Conservation (phyloP, 139 green algal genomes). For the Medakamo hakoo region DNA sequence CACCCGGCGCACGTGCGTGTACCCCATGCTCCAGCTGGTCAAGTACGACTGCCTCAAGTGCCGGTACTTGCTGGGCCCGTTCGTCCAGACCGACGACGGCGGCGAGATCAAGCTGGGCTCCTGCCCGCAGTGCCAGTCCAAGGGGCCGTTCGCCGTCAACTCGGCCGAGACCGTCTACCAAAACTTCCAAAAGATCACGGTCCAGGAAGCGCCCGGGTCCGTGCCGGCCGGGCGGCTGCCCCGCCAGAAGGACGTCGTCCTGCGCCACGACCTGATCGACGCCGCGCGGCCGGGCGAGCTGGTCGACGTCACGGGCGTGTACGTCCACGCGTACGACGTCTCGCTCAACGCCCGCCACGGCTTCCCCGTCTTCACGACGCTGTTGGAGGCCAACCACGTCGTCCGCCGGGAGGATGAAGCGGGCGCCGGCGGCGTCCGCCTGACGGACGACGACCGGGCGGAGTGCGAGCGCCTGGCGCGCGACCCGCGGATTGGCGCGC, state of each 20-base stretch:
- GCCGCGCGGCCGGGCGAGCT: conserved; percentile 80
- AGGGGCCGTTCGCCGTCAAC: conserved; percentile 84
- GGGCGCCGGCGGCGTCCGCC: conserved; percentile 18
- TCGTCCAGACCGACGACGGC: conserved; percentile 44
- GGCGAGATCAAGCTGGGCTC: conserved; percentile 54
- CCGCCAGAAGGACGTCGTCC: conserved; percentile 89
- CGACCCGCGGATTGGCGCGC: conserved; percentile 63
- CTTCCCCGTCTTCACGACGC: conserved; percentile 82
- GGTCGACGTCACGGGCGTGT: conserved; percentile 86
- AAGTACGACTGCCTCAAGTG: conserved; percentile 85
- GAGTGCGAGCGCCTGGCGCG: conserved; percentile 55
- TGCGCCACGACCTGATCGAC: conserved; percentile 95
- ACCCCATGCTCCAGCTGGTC: conserved; percentile 86
- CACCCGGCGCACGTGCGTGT: conserved; percentile 87
- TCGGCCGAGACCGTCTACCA: conserved; percentile 82
- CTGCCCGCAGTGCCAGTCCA: conserved; percentile 74
- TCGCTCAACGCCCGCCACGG: conserved; percentile 72
- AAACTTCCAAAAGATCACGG: conserved; percentile 97
- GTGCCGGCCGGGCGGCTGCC: conserved; percentile 87
- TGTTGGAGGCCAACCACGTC: conserved; percentile 90
- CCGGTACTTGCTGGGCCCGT: conserved; percentile 71
- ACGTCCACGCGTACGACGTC: conserved; percentile 77
- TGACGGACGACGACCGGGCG: conserved; percentile 84
- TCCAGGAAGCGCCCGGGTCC: conserved; percentile 88
- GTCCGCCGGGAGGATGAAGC: conserved; percentile 22